phyloP scores from a whole-genome alignment of 1,284 basidiomycete species.

The Somion occarium region DNA sequence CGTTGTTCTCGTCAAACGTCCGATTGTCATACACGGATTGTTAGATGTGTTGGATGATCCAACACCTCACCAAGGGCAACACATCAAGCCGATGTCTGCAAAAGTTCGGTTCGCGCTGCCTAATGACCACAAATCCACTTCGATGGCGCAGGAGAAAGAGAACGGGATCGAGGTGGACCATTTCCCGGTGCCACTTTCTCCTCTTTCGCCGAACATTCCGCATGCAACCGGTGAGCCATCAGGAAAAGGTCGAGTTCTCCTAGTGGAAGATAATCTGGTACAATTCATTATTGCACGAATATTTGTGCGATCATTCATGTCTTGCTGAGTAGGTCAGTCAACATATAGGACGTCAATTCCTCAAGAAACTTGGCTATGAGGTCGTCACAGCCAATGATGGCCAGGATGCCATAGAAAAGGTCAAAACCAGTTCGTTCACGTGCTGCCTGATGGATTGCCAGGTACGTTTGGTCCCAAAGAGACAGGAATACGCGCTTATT shows the following conservation, averaged over 20 bases:
- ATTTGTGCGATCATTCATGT: background rate
- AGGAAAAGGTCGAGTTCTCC: background rate
- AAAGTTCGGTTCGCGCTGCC: constrained; percentile 24
- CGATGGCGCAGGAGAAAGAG: background rate
- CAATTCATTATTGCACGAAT: background rate
- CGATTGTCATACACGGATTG: constrained; percentile 23
- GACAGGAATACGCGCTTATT: no score
- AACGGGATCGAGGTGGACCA: background rate
- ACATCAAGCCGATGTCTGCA: constrained; percentile 10
- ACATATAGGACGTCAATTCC: constrained; percentile 22
- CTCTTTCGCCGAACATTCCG: no score
- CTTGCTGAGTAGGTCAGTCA: constrained; percentile 21
- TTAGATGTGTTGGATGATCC: constrained; percentile 20
- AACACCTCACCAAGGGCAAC: constrained; percentile 17
- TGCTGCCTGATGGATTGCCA: constrained; percentile 28
- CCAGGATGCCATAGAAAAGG: constrained; percentile 22
- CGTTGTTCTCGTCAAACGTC: constrained; percentile 25
- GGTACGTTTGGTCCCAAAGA: constrained; percentile 7
- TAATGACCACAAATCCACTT: constrained; percentile 3
- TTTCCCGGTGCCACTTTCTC: background rate
- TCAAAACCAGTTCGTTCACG: constrained; percentile 15
- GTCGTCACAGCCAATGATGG: constrained; percentile 26
- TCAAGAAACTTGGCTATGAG: constrained; percentile 26
- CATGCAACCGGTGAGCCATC: background rate
- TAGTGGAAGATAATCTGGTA: constrained; percentile 25